Evolutionary conservation across 1,139 yeast species (phyloP).

Genomic region (Debaryomyces fabryi): DNA sequence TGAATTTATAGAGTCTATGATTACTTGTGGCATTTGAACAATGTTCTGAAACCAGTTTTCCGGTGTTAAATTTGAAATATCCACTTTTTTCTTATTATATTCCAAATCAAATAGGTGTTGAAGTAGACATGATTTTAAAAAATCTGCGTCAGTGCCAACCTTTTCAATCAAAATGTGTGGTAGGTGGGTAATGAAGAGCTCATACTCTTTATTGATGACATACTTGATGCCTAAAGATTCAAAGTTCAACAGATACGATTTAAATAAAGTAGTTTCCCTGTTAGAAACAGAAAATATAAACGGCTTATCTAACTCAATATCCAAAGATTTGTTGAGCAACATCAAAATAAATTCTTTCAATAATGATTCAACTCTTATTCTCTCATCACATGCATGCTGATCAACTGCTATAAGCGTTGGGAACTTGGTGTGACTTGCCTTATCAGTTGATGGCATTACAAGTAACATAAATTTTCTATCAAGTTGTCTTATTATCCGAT

Average conservation of each 20-base stretch:
- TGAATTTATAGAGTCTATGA: slow-evolving; percentile 56
- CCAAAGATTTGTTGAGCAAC: slow-evolving; percentile 18
- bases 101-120: slow-evolving; percentile 48
- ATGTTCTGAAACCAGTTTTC: slow-evolving; percentile 21
- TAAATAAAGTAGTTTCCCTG: slow-evolving; percentile 34
- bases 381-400: slow-evolving; percentile 82
- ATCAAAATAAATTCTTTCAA: slow-evolving; percentile 34
- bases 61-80: not conserved
- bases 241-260: slow-evolving; percentile 32
- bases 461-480: slow-evolving; percentile 61
- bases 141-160: slow-evolving; percentile 23
- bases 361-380: slow-evolving; percentile 57
- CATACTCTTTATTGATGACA: slow-evolving; percentile 8
- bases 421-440: not conserved
- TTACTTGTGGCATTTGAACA: slow-evolving; percentile 46
- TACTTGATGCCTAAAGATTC: slow-evolving; percentile 38
- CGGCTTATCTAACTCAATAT: slow-evolving; percentile 14
- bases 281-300: slow-evolving; percentile 23
- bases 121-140: slow-evolving; percentile 36
- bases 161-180: slow-evolving; percentile 43
- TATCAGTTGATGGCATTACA: slow-evolving; percentile 15
- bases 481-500: slow-evolving; percentile 48
- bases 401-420: slow-evolving; percentile 51
- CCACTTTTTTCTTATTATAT: slow-evolving; percentile 22
- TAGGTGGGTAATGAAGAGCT: slow-evolving; percentile 33